These are phyloP conservation scores for Pseudofabraea citricarpa DNA, from an alignment of 2,329 filamentous ascomycete genomes.

Conservation along the genomic window DNA sequence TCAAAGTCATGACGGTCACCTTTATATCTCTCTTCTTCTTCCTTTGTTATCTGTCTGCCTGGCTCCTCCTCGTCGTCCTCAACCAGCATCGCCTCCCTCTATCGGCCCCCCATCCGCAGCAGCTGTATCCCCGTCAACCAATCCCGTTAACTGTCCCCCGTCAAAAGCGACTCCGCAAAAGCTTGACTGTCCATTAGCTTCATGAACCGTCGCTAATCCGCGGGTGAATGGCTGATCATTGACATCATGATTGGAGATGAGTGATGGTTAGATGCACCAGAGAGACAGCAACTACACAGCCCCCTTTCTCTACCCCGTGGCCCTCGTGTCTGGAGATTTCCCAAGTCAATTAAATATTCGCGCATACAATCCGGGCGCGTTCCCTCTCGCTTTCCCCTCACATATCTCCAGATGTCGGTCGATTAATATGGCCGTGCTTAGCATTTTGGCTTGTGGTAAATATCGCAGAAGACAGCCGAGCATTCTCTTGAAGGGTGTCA, in stretches of 20 bases:
- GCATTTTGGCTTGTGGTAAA: neutral
- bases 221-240: neutral
- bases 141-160: neutral
- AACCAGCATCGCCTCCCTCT: neutral
- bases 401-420: neutral
- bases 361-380: neutral
- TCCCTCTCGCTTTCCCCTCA: neutral
- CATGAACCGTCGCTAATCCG: neutral
- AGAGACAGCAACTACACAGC: neutral
- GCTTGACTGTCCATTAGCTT: neutral
- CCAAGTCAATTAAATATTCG: neutral
- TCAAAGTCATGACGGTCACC: neutral
- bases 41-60: too few relatives aligned
- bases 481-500: neutral
- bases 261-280: neutral
- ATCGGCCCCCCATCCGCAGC: neutral
- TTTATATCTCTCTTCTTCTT: too few relatives aligned
- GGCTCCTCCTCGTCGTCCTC: too few relatives aligned
- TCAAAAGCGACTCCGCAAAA: neutral
- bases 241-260: neutral
- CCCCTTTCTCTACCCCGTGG: neutral
- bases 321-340: neutral
- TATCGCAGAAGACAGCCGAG: neutral
- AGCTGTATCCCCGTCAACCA: neutral
- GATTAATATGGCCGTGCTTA: neutral